A percentile compares a stretch with the other conserved stretches of the same genome.
Conservation (phyloP, 805 yeast species). For the Candida glaebosa region DNA sequence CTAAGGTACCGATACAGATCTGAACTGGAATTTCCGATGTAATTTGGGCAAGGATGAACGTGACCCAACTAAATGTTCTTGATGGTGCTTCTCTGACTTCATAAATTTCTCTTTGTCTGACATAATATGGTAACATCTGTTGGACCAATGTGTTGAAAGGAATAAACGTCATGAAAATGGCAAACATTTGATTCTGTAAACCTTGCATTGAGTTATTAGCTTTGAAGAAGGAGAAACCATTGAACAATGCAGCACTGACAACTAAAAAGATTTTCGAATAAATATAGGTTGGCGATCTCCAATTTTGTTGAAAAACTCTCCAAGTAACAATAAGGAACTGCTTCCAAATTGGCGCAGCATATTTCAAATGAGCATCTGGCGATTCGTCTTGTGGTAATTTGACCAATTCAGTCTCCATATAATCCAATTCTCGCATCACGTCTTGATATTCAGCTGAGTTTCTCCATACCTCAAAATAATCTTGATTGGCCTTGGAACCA, state of each 20-base stretch:
- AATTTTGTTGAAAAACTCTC: constrained; percentile 29
- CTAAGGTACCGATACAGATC: constrained; percentile 37
- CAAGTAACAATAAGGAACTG: constrained; percentile 30
- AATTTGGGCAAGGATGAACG: constrained; percentile 39
- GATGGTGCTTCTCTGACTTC: constrained; percentile 47
- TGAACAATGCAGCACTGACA: constrained; percentile 53
- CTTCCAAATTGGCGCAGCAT: constrained; percentile 26
- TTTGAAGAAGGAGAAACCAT: constrained; percentile 71
- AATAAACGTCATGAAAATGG: constrained; percentile 44
- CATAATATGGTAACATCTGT: constrained; percentile 43
- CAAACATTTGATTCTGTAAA: constrained; percentile 63
- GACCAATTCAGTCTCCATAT: constrained; percentile 58
- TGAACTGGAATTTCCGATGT: constrained; percentile 49
- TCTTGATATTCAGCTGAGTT: constrained; percentile 59
- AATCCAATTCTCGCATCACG: constrained; percentile 56
- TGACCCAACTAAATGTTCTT: constrained; percentile 41
- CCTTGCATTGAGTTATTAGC: constrained; percentile 55
- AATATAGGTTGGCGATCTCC: constrained; percentile 63
- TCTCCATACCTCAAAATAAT: constrained; percentile 76
- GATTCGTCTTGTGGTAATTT: constrained; percentile 22
- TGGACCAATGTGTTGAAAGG: constrained; percentile 39
- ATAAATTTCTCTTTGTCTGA: constrained; percentile 40
- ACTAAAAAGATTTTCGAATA: constrained; percentile 59
- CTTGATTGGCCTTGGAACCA: constrained; percentile 69
- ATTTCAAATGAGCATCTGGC: constrained; percentile 24